A percentile compares a stretch with the other conserved stretches of the same genome.
These are phyloP conservation scores for Raphanus raphanistrum DNA, from an alignment of 345 rosid genomes.

Conservation along the genomic window DNA sequence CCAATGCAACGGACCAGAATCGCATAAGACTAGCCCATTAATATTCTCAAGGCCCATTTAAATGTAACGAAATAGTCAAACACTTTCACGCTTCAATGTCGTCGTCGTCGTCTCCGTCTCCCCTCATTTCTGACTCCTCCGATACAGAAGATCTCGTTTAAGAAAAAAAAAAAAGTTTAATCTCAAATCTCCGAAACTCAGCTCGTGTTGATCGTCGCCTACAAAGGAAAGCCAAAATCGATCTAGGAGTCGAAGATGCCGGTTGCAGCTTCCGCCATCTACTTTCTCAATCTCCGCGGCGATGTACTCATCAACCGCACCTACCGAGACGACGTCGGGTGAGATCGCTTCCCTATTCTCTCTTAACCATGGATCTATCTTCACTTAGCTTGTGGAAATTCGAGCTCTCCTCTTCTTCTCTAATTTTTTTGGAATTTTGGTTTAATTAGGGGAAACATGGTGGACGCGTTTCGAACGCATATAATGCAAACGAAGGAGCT, in stretches of 20 bases:
- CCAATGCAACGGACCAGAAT: background rate
- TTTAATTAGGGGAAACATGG: slow-evolving; percentile 80
- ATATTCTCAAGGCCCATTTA: background rate
- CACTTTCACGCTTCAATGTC: slow-evolving; percentile 11
- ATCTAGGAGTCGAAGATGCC: slow-evolving; percentile 66
- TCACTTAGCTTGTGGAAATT: background rate
- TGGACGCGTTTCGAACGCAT: slow-evolving; percentile 96
- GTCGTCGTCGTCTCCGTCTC: slow-evolving; percentile 28
- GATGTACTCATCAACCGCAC: slow-evolving; percentile 98
- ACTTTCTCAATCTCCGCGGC: slow-evolving; percentile 97
- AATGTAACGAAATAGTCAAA: background rate
- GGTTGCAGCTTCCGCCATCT: slow-evolving; percentile 98
- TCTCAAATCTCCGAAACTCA: background rate
- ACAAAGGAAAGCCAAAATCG: background rate
- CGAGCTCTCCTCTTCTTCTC: background rate
- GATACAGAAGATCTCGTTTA: slow-evolving; percentile 24
- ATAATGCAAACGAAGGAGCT: slow-evolving; percentile 99
- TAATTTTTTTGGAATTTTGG: no score
- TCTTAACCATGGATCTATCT: background rate
- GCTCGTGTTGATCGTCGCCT: background rate
- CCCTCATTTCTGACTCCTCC: background rate
- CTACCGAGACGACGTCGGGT: slow-evolving; percentile 99
- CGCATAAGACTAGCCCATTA: background rate
- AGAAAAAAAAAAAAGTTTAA: no score
- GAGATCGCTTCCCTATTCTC: slow-evolving; percentile 6